Base-by-base conservation (phyloP, 331 rosid species). In the Pyracantha coccinea region DNA sequence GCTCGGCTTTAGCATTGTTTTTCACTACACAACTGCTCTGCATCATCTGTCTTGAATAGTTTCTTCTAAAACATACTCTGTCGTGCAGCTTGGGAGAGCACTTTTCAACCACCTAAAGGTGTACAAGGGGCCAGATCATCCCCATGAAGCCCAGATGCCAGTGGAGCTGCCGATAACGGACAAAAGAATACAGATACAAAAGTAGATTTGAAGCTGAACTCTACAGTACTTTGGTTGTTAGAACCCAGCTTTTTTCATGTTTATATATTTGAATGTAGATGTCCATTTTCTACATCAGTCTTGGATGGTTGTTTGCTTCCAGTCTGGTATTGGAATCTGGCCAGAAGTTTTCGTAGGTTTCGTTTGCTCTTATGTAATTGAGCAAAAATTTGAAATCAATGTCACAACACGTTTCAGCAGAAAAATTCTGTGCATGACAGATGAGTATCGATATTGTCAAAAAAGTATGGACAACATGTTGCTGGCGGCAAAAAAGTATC, bases 91-190 rank as follows among this genome's bases (percentile, higher is more conserved):
- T 84, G 99, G 99, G 74, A 89, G 97, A 77, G 82, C 73, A 25
- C 91, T 95, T 50, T 95, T 95, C 88, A 92, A 87, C 83, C 97
- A 91, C 84, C 80, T 94, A 31, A 94, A 94, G 92, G 97, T 94
- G 55, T 94, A 94, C 74, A 80, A 79, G 76, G 97, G 99, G 27
- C 93, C 90, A 2, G 91, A 90, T 70, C 99, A 94, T 83, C 99
- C 97, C 28, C 99, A 92, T 8, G 90, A 84, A 71, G 99, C 97
- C 6, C 99, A 94, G 83, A 84, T 77, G 87, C 97, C 97, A 17
- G 19, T 83, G 6, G 91, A 90, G 2, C 86, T 94, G 61, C 99
- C 97, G 19, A 89, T 94, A 29, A 86, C 80, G 87, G 99, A 94
- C 85, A 92, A 90, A 83, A 86, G 97, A 85, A 90, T 94, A 81